A percentile compares a stretch with the other conserved stretches of the same genome.
These are phyloP conservation scores for Agastache rugosa DNA, from an alignment of 257 asterid genomes.

Conservation along the genomic window DNA sequence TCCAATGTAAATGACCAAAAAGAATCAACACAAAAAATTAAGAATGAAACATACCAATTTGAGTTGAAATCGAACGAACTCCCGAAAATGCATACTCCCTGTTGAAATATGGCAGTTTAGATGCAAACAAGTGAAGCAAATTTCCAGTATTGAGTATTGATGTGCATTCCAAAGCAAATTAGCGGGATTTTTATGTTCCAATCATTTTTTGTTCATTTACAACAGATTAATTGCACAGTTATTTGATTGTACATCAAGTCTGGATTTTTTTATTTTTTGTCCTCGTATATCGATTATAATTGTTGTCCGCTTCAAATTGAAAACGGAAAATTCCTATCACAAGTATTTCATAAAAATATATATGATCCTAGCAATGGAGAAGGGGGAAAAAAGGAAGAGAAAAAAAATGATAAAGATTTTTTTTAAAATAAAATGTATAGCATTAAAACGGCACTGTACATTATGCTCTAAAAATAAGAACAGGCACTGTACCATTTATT, in stretches of 20 bases:
- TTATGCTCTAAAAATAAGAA: background rate
- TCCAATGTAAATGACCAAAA: slow-evolving; percentile 37
- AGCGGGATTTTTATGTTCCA: background rate
- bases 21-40: background rate
- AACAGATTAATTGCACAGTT: too few species aligned
- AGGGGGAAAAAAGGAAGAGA: background rate
- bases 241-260: background rate
- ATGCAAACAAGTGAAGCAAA: slow-evolving; percentile 16
- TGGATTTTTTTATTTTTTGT: background rate
- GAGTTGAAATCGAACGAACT: slow-evolving; percentile 84
- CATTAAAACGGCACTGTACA: background rate
- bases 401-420: background rate
- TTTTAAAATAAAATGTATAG: background rate
- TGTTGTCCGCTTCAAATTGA: background rate
- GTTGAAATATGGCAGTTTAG: slow-evolving; percentile 36
- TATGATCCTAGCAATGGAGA: background rate
- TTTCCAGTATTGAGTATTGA: background rate
- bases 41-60: slow-evolving; percentile 60
- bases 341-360: background rate
- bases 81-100: slow-evolving; percentile 69
- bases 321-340: background rate
- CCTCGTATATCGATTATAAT: background rate
- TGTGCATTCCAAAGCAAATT: background rate
- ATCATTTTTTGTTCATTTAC: too few species aligned
- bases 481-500: background rate